Conservation (phyloP, 1,284 basidiomycete genomes). For the Ganoderma resinaceum region DNA sequence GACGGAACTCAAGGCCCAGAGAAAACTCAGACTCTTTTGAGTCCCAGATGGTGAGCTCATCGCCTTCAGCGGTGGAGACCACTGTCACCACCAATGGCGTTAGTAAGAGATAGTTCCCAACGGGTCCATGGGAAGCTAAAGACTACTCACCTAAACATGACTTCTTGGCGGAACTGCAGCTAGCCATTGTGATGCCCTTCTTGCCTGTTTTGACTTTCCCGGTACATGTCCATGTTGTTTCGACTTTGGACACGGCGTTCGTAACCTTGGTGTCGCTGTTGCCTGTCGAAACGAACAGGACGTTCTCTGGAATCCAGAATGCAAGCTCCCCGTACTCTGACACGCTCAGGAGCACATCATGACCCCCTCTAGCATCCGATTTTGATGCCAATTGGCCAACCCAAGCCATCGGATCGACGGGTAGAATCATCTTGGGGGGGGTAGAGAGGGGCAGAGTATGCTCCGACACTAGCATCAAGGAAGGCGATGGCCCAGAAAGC, state of each 20-base stretch:
- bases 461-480: constrained; percentile 51
- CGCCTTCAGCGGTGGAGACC: constrained; percentile 57
- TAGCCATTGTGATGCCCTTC: constrained; percentile 67
- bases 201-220: constrained; percentile 79
- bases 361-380: constrained; percentile 49
- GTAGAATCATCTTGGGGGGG: constrained; percentile 66
- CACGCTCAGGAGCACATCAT: constrained; percentile 82
- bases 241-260: background rate
- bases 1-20: constrained; percentile 82
- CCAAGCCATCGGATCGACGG: constrained; percentile 95
- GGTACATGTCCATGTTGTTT: constrained; percentile 66
- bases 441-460: constrained; percentile 56
- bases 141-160: constrained; percentile 71
- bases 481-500: constrained; percentile 30
- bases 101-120: background rate
- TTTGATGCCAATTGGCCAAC: constrained; percentile 48
- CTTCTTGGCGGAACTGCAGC: constrained; percentile 91
- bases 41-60: constrained; percentile 94
- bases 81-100: constrained; percentile 46
- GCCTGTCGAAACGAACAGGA: background rate
- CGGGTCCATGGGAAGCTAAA: background rate
- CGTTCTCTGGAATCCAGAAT: constrained; percentile 81
- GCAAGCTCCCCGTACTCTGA: constrained; percentile 76
- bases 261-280: background rate
- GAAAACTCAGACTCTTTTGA: constrained; percentile 94